Conservation (phyloP, 768 basidiomycete genomes). For the Rubroboletus pulcherrimus region DNA sequence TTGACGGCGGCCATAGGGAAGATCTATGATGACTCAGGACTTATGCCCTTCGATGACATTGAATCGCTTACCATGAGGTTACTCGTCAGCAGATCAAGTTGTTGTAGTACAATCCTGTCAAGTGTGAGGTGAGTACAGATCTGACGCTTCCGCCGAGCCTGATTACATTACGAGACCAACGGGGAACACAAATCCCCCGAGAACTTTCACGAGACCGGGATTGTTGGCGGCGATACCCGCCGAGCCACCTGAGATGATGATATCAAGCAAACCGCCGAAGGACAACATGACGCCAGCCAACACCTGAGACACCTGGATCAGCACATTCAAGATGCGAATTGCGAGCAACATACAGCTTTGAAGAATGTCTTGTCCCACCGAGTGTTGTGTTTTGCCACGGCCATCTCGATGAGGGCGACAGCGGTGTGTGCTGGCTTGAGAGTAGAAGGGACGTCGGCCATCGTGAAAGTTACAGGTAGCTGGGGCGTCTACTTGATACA, state of each 20-base stretch:
- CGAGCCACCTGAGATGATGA: slow-evolving; percentile 60
- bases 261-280: slow-evolving; percentile 63
- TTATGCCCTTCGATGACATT: not conserved
- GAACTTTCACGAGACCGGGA: slow-evolving; percentile 64
- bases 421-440: slow-evolving; percentile 60
- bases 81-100: slow-evolving; percentile 67
- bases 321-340: not conserved
- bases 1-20: slow-evolving; percentile 68
- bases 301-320: slow-evolving; percentile 39
- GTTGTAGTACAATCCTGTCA: slow-evolving; percentile 67
- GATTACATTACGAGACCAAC: slow-evolving; percentile 72
- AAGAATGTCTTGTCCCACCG: slow-evolving; percentile 58
- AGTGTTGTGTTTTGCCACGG: slow-evolving; percentile 60
- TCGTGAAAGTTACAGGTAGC: slow-evolving; percentile 2
- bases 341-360: slow-evolving; percentile 55
- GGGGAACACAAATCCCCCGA: slow-evolving; percentile 69
- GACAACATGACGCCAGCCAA: slow-evolving; percentile 71
- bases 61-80: slow-evolving; percentile 61
- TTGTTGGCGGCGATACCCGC: slow-evolving; percentile 45
- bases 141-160: not conserved
- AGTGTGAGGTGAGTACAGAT: not conserved
- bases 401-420: slow-evolving; percentile 50
- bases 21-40: slow-evolving; percentile 37
- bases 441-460: slow-evolving; percentile 38
- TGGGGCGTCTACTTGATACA: slow-evolving; percentile 2